These are phyloP conservation scores for Xylariaceae sp. DNA, from an alignment of 2,329 filamentous ascomycete genomes.

Conservation along the genomic window DNA sequence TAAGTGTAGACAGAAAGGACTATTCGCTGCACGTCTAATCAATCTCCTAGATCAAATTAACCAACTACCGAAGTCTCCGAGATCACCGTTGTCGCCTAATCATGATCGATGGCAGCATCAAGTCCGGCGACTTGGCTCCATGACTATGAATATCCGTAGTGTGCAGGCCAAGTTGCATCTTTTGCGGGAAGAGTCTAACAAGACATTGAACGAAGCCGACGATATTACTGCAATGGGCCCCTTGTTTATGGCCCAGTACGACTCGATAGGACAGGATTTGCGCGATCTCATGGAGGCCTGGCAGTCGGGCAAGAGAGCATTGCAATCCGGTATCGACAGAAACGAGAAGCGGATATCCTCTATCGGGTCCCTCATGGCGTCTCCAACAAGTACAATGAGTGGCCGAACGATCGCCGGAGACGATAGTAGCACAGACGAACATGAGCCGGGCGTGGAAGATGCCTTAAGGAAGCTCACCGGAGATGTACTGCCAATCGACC, in stretches of 20 bases:
- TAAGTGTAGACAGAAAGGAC: constrained; percentile 50
- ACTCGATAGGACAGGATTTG: constrained; percentile 89
- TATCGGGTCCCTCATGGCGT: constrained; percentile 61
- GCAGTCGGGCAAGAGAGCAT: constrained; percentile 84
- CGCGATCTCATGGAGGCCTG: constrained; percentile 81
- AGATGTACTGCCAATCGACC: constrained; percentile 60
- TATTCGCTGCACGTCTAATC: background rate
- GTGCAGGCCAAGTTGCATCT: constrained; percentile 95
- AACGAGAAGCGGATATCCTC: constrained; percentile 75
- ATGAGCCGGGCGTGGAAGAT: constrained; percentile 54
- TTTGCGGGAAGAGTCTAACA: constrained; percentile 86
- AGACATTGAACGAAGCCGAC: constrained; percentile 74
- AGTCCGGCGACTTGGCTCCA: constrained; percentile 83
- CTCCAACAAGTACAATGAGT: constrained; percentile 68
- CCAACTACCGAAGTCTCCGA: constrained; percentile 65
- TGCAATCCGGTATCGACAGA: constrained; percentile 81
- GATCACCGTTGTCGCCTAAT: constrained; percentile 69
- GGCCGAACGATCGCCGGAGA: constrained; percentile 69
- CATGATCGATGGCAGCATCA: constrained; percentile 86
- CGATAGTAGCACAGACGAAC: constrained; percentile 62
- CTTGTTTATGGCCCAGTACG: constrained; percentile 85
- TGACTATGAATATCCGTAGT: constrained; percentile 89
- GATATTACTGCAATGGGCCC: constrained; percentile 78
- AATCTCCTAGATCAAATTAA: constrained; percentile 21
- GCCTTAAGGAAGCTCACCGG: constrained; percentile 82